Conservation (phyloP, 2,329 filamentous ascomycete species). For the Neodidymelliopsis sp. region DNA sequence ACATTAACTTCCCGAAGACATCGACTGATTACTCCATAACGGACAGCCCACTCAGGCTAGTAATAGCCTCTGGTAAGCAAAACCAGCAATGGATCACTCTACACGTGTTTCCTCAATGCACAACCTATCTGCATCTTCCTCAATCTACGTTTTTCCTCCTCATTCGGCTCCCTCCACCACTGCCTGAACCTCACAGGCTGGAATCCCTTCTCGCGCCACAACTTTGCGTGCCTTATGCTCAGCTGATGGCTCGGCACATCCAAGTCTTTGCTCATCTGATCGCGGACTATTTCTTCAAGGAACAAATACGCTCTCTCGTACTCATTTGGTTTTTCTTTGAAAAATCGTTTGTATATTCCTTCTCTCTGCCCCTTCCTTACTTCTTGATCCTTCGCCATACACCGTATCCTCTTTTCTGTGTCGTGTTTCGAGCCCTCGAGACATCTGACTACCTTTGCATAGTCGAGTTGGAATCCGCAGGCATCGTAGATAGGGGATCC, state of each 20-base stretch:
- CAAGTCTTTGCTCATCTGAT: constrained; percentile 23
- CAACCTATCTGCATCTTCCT: constrained; percentile 2
- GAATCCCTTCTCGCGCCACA: constrained; percentile 23
- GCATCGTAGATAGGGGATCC: constrained; percentile 20
- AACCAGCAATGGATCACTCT: too few species aligned
- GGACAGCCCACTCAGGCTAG: too few species aligned
- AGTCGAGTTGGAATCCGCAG: constrained; percentile 22
- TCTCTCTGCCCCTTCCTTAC: neutral
- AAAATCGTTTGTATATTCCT: constrained; percentile 13
- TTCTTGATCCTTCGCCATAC: neutral
- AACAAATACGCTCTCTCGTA: too few species aligned
- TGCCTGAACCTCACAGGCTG: constrained; percentile 9
- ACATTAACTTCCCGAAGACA: too few species aligned
- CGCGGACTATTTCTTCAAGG: constrained; percentile 2
- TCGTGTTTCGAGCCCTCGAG: too few species aligned
- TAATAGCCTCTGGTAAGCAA: too few species aligned
- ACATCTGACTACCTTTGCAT: constrained; percentile 13
- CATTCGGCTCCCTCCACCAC: constrained; percentile 16
- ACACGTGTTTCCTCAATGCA: neutral
- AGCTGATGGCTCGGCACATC: constrained; percentile 20
- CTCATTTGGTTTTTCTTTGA: neutral
- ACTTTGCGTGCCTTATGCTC: constrained; percentile 14
- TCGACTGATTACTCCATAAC: too few species aligned
- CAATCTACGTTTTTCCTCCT: constrained; percentile 12
- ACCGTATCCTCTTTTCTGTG: constrained; percentile 11